Base-by-base conservation (phyloP, 2,329 filamentous ascomycete species). In the Epichloe sibirici region DNA sequence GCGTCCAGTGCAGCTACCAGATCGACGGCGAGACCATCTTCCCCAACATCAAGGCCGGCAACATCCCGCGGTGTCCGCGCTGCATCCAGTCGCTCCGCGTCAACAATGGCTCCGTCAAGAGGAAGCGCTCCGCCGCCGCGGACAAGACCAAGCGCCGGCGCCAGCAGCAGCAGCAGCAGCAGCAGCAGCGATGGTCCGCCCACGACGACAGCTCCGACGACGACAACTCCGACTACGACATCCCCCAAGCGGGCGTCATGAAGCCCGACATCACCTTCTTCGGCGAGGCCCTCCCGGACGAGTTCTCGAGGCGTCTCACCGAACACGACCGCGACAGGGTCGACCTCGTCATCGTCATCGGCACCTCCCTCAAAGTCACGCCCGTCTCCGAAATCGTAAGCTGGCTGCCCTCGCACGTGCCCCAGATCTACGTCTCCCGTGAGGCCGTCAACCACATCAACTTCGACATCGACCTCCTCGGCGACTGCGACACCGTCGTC, bases 261-360 rank as follows among this genome's bases (percentile, higher is more conserved):
- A 95, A 87, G 76, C 93, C 93, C 8, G 91, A 97, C 71, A 97
- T 98, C 64, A 97, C 89, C 46, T 97, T 98, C 73, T 97, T 97
- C 63, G 91, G 91, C 59, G 93, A 98, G 71, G 78, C 83, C 49
- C 82, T 98, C 1, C 90, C 91, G 0, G 82, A 88, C 60, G 79
- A 82, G 59, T 98, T 98, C 69, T 86, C 86, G 53, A 75, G 81
- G 48, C 85, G 90, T 7, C 78, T 97, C 13, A 82, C 87, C n/a
- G 77, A 88, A 55, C 79, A 88, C 60, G 93, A 98, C 68, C 82
- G 82, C 54, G 81, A 88, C 57, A 75, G 79, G 53, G 88, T 87
- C 1, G 93, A 98, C 65, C 77, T 98, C 15, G 87, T 97, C 59
- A 84, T 98, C 58, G 90, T 97, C 59, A 96, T 98, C 62, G 93